phyloP scores from a whole-genome alignment of 1,284 basidiomycete genomes.

The Trichosporon sp. region DNA sequence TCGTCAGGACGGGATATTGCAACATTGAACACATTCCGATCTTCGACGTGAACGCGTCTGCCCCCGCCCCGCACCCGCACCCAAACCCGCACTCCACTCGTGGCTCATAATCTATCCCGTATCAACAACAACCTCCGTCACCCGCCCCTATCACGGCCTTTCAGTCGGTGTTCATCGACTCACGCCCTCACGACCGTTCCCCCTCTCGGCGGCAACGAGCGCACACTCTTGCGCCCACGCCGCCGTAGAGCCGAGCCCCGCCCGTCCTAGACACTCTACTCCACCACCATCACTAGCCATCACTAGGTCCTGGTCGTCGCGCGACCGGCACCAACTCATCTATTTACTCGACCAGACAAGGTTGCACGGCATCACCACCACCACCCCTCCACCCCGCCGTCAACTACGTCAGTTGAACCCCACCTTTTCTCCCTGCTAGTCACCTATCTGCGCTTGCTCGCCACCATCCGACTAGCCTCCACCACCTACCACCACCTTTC shows the following conservation, averaged over 20 bases:
- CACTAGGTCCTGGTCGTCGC: conserved; percentile 12
- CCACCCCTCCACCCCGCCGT: conserved; percentile 12
- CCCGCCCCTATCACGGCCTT: background rate
- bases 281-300: background rate
- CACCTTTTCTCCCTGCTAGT: conserved; percentile 5
- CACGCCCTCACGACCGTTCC: background rate
- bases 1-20: conserved; percentile 13
- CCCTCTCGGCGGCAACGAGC: conserved; percentile 17
- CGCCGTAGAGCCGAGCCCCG: conserved; percentile 13
- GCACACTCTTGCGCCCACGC: conserved; percentile 16
- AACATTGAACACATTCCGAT: conserved; percentile 19
- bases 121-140: conserved; percentile 9
- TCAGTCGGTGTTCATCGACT: conserved; percentile 5
- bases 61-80: conserved; percentile 8
- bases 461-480: conserved; percentile 12
- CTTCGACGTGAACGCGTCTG: conserved; percentile 19
- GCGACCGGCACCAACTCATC: conserved; percentile 5
- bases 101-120: conserved; percentile 3
- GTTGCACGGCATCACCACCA: background rate
- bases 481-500: conserved; percentile 1
- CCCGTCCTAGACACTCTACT: background rate
- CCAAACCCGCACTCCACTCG: background rate
- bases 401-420: conserved; percentile 1
- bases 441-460: conserved; percentile 8
- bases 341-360: background rate